Percentiles rank a stretch among this genome's conserved stretches.
These are phyloP conservation scores for Cardamine chenopodiifolia DNA, from an alignment of 345 rosid genomes.

Conservation along the genomic window DNA sequence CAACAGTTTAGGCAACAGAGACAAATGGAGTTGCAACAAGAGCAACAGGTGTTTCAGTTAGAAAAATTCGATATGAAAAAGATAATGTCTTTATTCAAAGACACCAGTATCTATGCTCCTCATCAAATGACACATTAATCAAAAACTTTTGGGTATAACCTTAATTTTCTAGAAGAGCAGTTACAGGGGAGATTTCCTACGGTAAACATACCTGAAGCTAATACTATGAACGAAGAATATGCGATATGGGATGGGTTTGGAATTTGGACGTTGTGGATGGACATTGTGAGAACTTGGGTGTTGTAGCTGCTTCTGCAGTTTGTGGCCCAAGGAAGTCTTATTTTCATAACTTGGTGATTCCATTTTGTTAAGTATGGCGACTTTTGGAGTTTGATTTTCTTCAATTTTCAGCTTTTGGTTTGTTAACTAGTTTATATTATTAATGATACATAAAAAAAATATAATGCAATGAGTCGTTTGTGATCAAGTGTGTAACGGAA, in stretches of 20 bases:
- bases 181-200: slow-evolving; percentile 28
- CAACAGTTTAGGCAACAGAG: slow-evolving; percentile 74
- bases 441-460: no score
- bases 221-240: slow-evolving; percentile 46
- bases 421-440: neutral
- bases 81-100: slow-evolving; percentile 60
- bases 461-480: neutral
- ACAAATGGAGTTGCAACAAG: slow-evolving; percentile 41
- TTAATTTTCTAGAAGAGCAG: slow-evolving; percentile 43
- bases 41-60: slow-evolving; percentile 50
- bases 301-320: neutral
- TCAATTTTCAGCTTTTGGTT: neutral
- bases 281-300: slow-evolving; percentile 44
- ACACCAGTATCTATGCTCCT: slow-evolving; percentile 43
- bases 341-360: slow-evolving; percentile 50
- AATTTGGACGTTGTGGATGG: slow-evolving; percentile 51
- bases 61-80: slow-evolving; percentile 58
- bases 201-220: neutral
- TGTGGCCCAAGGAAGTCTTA: slow-evolving; percentile 46
- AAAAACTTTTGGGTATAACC: slow-evolving; percentile 18
- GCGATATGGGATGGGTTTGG: slow-evolving; percentile 68
- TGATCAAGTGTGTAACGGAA: neutral
- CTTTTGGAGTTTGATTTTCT: neutral
- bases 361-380: slow-evolving; percentile 43
- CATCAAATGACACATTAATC: slow-evolving; percentile 44